Conservation (phyloP, 805 yeast genomes). For the Maudiozyma barnettii region DNA sequence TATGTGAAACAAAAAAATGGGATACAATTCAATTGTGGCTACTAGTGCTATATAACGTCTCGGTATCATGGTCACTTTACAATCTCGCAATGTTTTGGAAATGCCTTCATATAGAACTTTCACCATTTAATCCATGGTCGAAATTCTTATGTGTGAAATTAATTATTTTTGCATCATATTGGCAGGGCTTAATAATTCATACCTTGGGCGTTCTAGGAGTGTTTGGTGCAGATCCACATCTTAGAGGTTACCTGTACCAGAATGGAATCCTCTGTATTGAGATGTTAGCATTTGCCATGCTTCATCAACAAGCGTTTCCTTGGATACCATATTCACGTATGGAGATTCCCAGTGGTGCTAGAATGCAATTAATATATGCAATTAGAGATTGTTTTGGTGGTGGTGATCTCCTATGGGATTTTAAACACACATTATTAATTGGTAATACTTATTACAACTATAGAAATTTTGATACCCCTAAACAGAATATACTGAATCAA, state of each 20-base stretch:
- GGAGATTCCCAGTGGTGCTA: slow-evolving; percentile 56
- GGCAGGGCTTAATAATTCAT: slow-evolving; percentile 76
- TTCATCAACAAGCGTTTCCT: slow-evolving; percentile 84
- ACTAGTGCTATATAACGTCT: slow-evolving; percentile 65
- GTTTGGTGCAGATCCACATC: slow-evolving; percentile 26
- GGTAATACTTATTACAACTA: slow-evolving; percentile 71
- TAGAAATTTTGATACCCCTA: slow-evolving; percentile 71
- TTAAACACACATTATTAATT: slow-evolving; percentile 50
- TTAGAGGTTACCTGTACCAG: slow-evolving; percentile 53
- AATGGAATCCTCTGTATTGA: slow-evolving; percentile 76
- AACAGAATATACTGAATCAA: slow-evolving; percentile 37
- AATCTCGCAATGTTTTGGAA: slow-evolving; percentile 88
- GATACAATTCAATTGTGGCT: slow-evolving; percentile 43
- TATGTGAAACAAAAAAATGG: slow-evolving; percentile 37
- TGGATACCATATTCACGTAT: slow-evolving; percentile 59
- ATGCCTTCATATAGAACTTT: slow-evolving; percentile 68
- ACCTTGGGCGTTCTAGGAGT: slow-evolving; percentile 41
- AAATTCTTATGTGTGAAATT: slow-evolving; percentile 88
- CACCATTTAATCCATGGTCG: slow-evolving; percentile 78
- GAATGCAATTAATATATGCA: slow-evolving; percentile 55
- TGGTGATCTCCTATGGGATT: slow-evolving; percentile 73
- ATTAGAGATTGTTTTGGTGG: slow-evolving; percentile 66
- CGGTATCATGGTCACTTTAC: slow-evolving; percentile 76
- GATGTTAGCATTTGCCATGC: slow-evolving; percentile 71
- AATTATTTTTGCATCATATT: slow-evolving; percentile 93